Percentiles rank a stretch among this genome's conserved stretches.
Conservation (phyloP, 805 yeast genomes). For the Wickerhamomyces strasburgensis region DNA sequence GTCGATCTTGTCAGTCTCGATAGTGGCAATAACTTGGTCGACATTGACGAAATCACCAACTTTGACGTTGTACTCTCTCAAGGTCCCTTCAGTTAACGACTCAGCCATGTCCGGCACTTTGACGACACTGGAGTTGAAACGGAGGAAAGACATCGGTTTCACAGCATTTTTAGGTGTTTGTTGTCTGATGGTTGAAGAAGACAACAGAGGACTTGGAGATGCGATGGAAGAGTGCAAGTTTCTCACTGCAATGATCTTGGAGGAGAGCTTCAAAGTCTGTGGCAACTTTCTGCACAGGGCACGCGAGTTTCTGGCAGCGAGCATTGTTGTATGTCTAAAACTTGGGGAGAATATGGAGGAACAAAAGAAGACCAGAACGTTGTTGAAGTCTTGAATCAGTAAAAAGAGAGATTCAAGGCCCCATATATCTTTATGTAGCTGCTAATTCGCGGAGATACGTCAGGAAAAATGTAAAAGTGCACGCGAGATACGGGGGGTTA, state of each 20-base stretch:
- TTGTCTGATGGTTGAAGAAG: conserved; percentile 2
- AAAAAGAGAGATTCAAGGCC: no score
- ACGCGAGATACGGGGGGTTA: no score
- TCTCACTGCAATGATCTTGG: conserved; percentile 1
- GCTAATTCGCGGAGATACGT: no score
- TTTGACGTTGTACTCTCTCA: conserved; percentile 59
- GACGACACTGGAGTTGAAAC: conserved; percentile 46
- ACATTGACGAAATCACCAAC: conserved; percentile 84
- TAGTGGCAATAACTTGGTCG: conserved; percentile 92
- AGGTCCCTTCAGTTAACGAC: conserved; percentile 94
- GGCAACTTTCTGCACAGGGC: conserved; percentile 3
- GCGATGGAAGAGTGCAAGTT: not conserved
- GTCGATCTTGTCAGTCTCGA: conserved; percentile 97
- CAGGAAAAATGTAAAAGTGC: no score
- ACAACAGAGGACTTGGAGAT: not conserved
- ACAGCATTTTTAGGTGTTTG: conserved; percentile 5
- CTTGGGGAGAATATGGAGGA: no score
- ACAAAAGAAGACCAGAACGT: no score
- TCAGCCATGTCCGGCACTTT: conserved; percentile 99
- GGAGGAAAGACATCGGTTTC: conserved; percentile 16
- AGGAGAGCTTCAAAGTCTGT: not conserved
- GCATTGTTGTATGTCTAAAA: conserved; percentile 8
- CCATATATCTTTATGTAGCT: no score
- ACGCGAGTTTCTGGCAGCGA: conserved; percentile 15
- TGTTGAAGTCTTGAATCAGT: no score